phyloP scores from a whole-genome alignment of 176 grass and related monocot genomes.

The Oryza glumipatula region DNA sequence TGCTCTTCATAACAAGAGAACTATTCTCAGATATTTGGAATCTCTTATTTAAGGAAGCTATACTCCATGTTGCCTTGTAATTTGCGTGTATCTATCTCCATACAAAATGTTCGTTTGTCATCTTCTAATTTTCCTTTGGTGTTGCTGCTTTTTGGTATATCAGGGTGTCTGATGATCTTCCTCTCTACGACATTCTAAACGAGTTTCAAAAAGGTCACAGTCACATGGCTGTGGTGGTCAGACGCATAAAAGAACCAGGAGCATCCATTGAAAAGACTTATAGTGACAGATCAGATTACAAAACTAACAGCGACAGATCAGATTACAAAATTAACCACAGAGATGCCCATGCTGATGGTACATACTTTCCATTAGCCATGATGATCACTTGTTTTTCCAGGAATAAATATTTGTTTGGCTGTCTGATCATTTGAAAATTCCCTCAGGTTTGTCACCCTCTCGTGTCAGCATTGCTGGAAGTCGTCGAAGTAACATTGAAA shows the following conservation, averaged over 20 bases:
- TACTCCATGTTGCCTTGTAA: not conserved
- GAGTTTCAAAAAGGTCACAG: slow-evolving; percentile 99
- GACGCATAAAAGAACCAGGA: slow-evolving; percentile 60
- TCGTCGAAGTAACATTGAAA: slow-evolving; percentile 65
- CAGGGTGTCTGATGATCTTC: slow-evolving; percentile 94
- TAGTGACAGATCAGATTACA: slow-evolving; percentile 51
- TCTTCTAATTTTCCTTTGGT: slow-evolving; percentile 39
- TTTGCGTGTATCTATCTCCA: slow-evolving; percentile 3
- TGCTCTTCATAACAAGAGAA: not conserved
- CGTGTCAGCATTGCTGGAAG: slow-evolving; percentile 44
- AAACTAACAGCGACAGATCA: slow-evolving; percentile 49
- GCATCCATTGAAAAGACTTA: slow-evolving; percentile 56
- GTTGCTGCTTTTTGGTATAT: slow-evolving; percentile 35
- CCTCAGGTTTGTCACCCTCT: slow-evolving; percentile 58
- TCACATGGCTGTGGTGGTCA: slow-evolving; percentile 96
- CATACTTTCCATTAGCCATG: slow-evolving; percentile 23
- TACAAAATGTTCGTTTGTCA: slow-evolving; percentile 1
- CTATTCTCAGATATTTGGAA: not conserved
- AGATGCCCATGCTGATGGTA: slow-evolving; percentile 60
- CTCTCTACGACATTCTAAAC: slow-evolving; percentile 98
- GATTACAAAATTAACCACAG: slow-evolving; percentile 63
- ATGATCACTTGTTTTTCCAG: slow-evolving; percentile 34
- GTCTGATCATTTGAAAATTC: slow-evolving; percentile 49
- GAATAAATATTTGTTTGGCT: slow-evolving; percentile 30
- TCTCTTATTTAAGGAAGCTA: not conserved